phyloP scores from a whole-genome alignment of 2,329 filamentous ascomycete genomes.

The Xylaria sp. region DNA sequence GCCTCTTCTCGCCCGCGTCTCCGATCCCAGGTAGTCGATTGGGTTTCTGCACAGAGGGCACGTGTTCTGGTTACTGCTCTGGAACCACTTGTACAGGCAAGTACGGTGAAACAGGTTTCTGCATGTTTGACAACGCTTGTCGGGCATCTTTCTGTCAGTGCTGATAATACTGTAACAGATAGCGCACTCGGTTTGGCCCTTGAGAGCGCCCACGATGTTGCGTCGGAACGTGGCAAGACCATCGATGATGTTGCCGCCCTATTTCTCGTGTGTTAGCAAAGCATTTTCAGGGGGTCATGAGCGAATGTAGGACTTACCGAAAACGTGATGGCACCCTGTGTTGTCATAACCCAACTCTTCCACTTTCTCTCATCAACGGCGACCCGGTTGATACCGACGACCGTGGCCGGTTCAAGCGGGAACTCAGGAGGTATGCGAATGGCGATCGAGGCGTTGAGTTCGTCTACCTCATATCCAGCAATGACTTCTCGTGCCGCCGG shows the following conservation, averaged over 20 bases:
- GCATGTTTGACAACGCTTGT: constrained; percentile 87
- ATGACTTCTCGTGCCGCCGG: constrained; percentile 68
- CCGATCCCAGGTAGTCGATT: constrained; percentile 55
- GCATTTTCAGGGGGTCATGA: not conserved
- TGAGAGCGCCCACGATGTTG: constrained; percentile 81
- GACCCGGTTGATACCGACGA: constrained; percentile 74
- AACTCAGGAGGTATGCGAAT: constrained; percentile 76
- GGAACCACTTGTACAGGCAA: constrained; percentile 96
- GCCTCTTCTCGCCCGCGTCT: constrained; percentile 25
- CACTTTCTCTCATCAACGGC: constrained; percentile 88
- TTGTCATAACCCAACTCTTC: constrained; percentile 83
- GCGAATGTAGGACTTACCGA: constrained; percentile 45
- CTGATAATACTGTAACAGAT: constrained; percentile 97
- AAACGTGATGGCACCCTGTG: constrained; percentile 89
- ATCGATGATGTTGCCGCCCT: constrained; percentile 81
- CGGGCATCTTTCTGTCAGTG: constrained; percentile 80
- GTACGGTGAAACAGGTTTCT: constrained; percentile 87
- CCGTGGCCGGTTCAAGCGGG: constrained; percentile 72
- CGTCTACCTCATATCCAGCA: constrained; percentile 82
- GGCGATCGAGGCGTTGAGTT: constrained; percentile 75
- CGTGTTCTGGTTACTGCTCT: constrained; percentile 82
- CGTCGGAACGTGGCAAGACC: constrained; percentile 78
- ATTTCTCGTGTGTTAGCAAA: constrained; percentile 9
- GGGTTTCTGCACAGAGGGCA: constrained; percentile 91
- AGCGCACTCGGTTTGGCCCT: constrained; percentile 90